phyloP scores from a whole-genome alignment of 495 filamentous ascomycete species.

The Hypomontagnella monticulosa region DNA sequence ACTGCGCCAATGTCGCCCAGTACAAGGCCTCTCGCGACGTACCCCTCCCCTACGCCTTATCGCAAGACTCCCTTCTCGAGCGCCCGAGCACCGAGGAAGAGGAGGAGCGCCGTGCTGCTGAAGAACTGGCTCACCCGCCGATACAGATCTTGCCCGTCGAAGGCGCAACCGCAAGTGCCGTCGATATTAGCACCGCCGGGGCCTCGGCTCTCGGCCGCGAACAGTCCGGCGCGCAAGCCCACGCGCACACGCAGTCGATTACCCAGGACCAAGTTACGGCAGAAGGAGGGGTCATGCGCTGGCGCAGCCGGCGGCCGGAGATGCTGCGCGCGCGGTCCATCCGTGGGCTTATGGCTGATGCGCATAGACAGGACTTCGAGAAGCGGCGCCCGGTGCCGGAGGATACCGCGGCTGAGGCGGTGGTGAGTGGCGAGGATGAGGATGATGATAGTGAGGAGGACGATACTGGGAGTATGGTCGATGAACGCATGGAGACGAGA shows the following conservation, averaged over 20 bases:
- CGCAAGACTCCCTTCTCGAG: conserved; percentile 46
- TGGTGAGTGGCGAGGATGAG: conserved; percentile 32
- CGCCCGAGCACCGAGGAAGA: conserved; percentile 43
- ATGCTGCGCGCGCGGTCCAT: conserved; percentile 61
- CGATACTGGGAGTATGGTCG: conserved; percentile 41
- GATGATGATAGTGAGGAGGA: conserved; percentile 53
- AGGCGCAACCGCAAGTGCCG: conserved; percentile 22
- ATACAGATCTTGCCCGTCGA: conserved; percentile 27
- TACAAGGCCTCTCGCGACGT: conserved; percentile 86
- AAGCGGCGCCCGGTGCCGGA: conserved; percentile 65
- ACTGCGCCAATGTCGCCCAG: conserved; percentile 85
- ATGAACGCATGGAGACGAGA: conserved; percentile 43
- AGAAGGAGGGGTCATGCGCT: conserved; percentile 52
- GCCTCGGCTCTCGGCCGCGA: conserved; percentile 30
- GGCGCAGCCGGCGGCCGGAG: conserved; percentile 43
- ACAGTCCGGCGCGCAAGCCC: conserved; percentile 15
- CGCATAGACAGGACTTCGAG: conserved; percentile 90
- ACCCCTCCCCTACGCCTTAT: conserved; percentile 79
- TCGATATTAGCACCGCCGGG: conserved; percentile 22
- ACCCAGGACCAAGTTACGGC: conserved; percentile 38
- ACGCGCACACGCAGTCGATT: conserved; percentile 17
- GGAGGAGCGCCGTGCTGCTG: conserved; percentile 10
- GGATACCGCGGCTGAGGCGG: conserved; percentile 6
- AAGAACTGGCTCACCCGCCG: conserved; percentile 10
- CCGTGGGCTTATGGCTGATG: conserved; percentile 67